phyloP scores from a whole-genome alignment of 768 basidiomycete genomes.

The Russula brevipes region DNA sequence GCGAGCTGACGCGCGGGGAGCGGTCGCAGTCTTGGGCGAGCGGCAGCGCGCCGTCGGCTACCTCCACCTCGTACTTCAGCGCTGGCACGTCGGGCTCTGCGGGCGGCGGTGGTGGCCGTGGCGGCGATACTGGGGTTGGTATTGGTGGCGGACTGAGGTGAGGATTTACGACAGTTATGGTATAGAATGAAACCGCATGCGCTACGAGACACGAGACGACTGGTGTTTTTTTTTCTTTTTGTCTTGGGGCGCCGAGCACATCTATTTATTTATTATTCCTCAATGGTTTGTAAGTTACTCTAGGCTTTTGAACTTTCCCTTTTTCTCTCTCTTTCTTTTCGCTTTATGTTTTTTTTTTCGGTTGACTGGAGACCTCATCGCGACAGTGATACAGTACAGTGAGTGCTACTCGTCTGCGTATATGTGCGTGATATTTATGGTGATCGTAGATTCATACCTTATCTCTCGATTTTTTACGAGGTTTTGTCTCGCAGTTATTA shows the following conservation, averaged over 20 bases:
- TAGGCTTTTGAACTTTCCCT: too few species aligned
- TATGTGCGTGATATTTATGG: too few species aligned
- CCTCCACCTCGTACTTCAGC: too few species aligned
- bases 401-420: not conserved
- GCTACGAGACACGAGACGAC: not conserved
- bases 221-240: too few species aligned
- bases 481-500: too few species aligned
- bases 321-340: not conserved
- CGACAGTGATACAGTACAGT: not conserved
- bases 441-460: too few species aligned
- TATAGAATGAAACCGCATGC: not conserved
- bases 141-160: not conserved
- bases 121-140: not conserved
- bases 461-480: too few species aligned
- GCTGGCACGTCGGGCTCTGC: conserved; percentile 1
- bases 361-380: too few species aligned
- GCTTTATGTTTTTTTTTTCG: not conserved
- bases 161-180: not conserved
- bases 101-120: not conserved
- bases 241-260: too few species aligned
- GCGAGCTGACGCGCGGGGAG: conserved; percentile 2
- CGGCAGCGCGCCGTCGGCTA: too few species aligned
- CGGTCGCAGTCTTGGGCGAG: conserved; percentile 9
- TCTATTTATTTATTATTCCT: too few species aligned
- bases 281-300: too few species aligned